Base-by-base conservation (phyloP, 176 grass and related monocot species). In the Musa beccarii region DNA sequence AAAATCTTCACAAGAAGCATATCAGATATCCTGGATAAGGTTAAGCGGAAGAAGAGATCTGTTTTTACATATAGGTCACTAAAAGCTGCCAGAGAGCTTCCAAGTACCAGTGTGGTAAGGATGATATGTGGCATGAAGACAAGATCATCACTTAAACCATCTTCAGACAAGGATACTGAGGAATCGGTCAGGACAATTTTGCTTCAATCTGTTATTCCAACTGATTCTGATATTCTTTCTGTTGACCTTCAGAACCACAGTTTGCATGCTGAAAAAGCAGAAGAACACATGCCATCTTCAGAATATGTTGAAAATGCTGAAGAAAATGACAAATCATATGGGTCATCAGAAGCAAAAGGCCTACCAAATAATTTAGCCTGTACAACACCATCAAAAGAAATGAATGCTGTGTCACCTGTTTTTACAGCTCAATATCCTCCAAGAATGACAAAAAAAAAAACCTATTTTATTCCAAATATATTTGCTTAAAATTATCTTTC, bases 301-400 rank as follows among this genome's bases (percentile, higher is more conserved):
- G 64, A 72, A 49, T 78, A 63, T 51, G 28, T 22, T 59, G 53
- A 79, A 50, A 8, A 70, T 59, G 25, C 66, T 14, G 66, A 69
- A 77, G 12, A 66, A 25, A 28, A 24, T 76, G 11, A 0, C 17
- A 69, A 67, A 78, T 21, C 49, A 49, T 34, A 57, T 59, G 53
- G n/a, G 9, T 67, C 62, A 17, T 49, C 78, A 81, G 20, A 68
- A 66, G 64, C 59, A 66, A 83, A 86, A 59, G 25, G 77, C 76
- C 70, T 73, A 53, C 59, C 19, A 24, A 76, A 72, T 62, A 76
- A 67, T 65, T 75, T 78, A 75, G 64, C 59, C 62, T 73, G 17
- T 24, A 83, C 64, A 74, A 76, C 50, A 72, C 80, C 69, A 63
- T 49, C 86, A 64, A 81, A 75, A 80, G 78, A 71, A 65, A 71